phyloP scores from a whole-genome alignment of 768 basidiomycete genomes.

The Ramaria sp. region DNA sequence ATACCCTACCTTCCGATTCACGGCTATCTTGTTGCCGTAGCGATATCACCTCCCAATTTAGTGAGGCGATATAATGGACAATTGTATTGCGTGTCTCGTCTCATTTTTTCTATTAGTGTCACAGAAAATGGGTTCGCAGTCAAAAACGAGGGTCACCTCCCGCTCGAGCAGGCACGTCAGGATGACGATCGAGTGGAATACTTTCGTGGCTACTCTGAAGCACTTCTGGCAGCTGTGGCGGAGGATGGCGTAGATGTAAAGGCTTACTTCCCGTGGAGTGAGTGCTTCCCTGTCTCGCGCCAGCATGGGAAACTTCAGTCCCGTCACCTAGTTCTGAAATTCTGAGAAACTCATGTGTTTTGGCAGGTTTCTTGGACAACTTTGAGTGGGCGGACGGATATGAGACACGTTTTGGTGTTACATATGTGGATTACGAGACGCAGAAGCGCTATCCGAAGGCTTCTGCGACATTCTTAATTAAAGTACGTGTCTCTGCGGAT shows the following conservation, averaged over 20 bases:
- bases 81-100: not conserved
- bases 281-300: conserved; percentile 15
- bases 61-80: conserved; percentile 20
- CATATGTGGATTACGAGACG: conserved; percentile 60
- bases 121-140: conserved; percentile 69
- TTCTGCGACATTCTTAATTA: conserved; percentile 43
- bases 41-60: conserved; percentile 45
- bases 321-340: not conserved
- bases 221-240: conserved; percentile 43
- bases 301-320: not conserved
- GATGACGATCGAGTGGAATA: conserved; percentile 59
- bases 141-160: conserved; percentile 46
- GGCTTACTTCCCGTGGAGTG: conserved; percentile 62
- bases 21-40: conserved; percentile 16
- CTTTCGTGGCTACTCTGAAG: conserved; percentile 46
- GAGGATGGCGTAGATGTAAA: conserved; percentile 54
- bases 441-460: conserved; percentile 57
- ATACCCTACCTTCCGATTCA: not conserved
- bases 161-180: conserved; percentile 40
- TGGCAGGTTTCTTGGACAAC: conserved; percentile 52
- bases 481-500: conserved; percentile 26
- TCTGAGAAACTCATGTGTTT: not conserved
- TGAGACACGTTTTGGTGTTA: conserved; percentile 55
- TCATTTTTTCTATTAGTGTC: conserved; percentile 28
- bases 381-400: conserved; percentile 75